Evolutionary conservation across 73 alveolate species (phyloP), one percentile per base, ranked within the genome.

Genomic region (Tetrahymena malaccensis): DNA sequence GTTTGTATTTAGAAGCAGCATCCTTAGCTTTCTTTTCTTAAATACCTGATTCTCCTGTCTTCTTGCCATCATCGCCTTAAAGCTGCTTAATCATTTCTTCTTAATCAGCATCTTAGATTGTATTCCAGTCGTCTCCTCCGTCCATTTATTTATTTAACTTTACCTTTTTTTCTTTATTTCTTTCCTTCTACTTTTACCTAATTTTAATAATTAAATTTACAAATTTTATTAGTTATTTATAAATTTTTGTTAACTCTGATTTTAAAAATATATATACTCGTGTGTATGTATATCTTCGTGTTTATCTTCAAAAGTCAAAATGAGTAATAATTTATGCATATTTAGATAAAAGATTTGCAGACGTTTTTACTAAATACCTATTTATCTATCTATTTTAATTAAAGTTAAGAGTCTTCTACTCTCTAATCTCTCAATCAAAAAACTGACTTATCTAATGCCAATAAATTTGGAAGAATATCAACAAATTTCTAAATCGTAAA

Each of bases 11-110:
- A 43, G 85, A 93, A 44, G 95, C 96, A 22, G 94, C 94, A 93
- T 84, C 94, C 70, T 85, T 95, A 27, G 94, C 97, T 40, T 96
- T 94, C 44, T 94, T 94, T 19, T 94, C 96, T 55, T 96, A 96
- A 50, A 93, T 96, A 57, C 96, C 97, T 35, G 96, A 94, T 34
- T 94, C 96, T 27, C 56, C 94, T 85, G 57, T 85, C 55, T 94
- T 95, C 57, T 96, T 95, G 31, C 94, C 94, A 93, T 94, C 95
- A 85, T 96, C 96, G 37, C 93, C 96, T 12, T 58, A 93, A n/a
- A 83, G 96, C 34, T 33, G 40, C 50, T 37, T 40, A 37, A 22
- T 16, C 44, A 34, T 43, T 40, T 93, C 85, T n/a, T 43, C 44
- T 43, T 43, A 34, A 22, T 93, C 85, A n/a, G 85, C 85, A 22